Percentiles rank a stretch among this genome's conserved stretches.
phyloP scores from a whole-genome alignment of 2,329 filamentous ascomycete species.

The Aureobasidium sp. region DNA sequence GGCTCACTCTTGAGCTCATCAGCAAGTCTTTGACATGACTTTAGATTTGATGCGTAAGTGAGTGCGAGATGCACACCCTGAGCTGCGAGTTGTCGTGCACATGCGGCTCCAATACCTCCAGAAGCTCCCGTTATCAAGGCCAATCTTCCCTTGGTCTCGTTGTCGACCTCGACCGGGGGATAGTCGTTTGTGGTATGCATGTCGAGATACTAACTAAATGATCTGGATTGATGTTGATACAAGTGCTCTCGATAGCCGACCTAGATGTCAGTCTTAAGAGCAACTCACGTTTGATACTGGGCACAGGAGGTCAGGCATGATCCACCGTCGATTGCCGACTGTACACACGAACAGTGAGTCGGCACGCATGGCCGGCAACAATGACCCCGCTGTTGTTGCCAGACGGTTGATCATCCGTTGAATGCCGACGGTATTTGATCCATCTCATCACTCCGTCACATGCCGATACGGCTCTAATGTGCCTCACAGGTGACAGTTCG shows the following conservation, averaged over 20 bases:
- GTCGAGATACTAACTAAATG: not conserved
- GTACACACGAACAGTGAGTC: not conserved
- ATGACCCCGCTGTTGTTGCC: not conserved
- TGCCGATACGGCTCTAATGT: not conserved
- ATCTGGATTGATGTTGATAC: not conserved
- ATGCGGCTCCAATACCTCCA: slow-evolving; percentile 51
- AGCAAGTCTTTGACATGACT: slow-evolving; percentile 28
- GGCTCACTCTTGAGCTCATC: slow-evolving; percentile 35
- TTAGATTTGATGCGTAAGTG: slow-evolving; percentile 47
- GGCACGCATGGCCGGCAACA: not conserved
- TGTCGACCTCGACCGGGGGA: slow-evolving; percentile 20
- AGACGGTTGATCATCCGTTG: not conserved
- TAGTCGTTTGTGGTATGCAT: slow-evolving; percentile 6
- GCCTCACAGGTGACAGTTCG: not conserved
- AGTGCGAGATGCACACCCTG: slow-evolving; percentile 49
- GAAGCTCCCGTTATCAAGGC: slow-evolving; percentile 54
- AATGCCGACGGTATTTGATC: not conserved
- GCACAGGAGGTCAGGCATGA: not conserved
- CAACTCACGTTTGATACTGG: not conserved
- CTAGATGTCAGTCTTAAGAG: not conserved
- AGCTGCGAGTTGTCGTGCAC: slow-evolving; percentile 45
- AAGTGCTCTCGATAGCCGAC: not conserved
- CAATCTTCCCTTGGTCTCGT: slow-evolving; percentile 41
- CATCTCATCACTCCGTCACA: not conserved
- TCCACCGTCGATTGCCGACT: not conserved